These are phyloP conservation scores for Cochlearia excelsa DNA, from an alignment of 345 rosid genomes.

Conservation along the genomic window DNA sequence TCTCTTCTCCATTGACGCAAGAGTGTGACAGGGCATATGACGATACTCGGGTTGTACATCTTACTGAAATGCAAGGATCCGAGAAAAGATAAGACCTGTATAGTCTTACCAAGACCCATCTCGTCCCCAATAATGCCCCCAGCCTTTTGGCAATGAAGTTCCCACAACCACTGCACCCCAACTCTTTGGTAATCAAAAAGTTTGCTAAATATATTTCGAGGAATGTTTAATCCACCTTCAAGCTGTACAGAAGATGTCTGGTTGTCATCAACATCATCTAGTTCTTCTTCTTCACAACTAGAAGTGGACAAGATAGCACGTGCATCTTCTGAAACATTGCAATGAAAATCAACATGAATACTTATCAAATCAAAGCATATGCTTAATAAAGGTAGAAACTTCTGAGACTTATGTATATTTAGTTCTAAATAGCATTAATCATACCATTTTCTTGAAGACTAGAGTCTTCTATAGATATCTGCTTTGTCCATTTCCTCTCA, in stretches of 20 bases:
- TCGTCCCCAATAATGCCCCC: constrained; percentile 99
- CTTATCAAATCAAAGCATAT: constrained; percentile 4
- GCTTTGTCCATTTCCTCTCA: constrained; percentile 77
- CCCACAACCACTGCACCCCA: constrained; percentile 99
- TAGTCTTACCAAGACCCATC: constrained; percentile 98
- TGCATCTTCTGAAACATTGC: constrained; percentile 44
- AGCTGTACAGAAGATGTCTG: constrained; percentile 53
- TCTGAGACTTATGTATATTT: constrained; percentile 1
- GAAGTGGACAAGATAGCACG: constrained; percentile 41
- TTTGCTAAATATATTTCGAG: constrained; percentile 55
- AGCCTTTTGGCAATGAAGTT: constrained; percentile 96
- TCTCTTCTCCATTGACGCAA: constrained; percentile 96
- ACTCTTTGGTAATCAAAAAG: constrained; percentile 97
- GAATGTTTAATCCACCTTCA: constrained; percentile 87
- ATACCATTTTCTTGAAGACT: constrained; percentile 55
- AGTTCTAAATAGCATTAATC: constrained; percentile 12
- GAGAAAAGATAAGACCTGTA: constrained; percentile 89
- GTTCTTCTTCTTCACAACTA: constrained; percentile 55
- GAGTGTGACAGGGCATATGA: constrained; percentile 92
- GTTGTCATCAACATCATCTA: constrained; percentile 49
- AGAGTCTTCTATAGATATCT: constrained; percentile 56
- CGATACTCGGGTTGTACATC: constrained; percentile 91
- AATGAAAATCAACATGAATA: constrained; percentile 19
- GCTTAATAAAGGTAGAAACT: constrained; percentile 8
- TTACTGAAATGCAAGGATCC: constrained; percentile 90